Conservation (phyloP, 306 rosid genomes). For the Arachis stenosperma region DNA sequence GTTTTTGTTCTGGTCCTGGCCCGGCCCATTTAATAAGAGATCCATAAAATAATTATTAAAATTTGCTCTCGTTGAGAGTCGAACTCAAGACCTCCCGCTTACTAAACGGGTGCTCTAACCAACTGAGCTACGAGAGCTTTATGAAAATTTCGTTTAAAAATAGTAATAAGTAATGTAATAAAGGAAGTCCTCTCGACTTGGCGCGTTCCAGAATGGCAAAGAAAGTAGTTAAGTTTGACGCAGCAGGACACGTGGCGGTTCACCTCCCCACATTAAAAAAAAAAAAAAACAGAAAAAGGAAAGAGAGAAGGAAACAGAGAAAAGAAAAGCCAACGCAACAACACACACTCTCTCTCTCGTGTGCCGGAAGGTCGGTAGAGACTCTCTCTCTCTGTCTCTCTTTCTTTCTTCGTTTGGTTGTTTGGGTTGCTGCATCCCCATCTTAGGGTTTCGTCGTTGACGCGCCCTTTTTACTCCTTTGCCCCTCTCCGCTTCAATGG, state of each 20-base stretch:
- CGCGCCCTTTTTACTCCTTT: neutral
- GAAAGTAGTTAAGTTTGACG: constrained; percentile 3
- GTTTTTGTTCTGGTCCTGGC: no score
- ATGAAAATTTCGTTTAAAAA: neutral
- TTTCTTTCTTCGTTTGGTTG: neutral
- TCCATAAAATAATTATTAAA: no score
- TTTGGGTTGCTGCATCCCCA: neutral
- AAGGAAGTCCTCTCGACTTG: no score
- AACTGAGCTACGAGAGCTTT: constrained; percentile 62
- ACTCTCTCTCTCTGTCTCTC: constrained; percentile 29
- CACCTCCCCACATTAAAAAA: neutral
- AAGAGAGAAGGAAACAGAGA: neutral
- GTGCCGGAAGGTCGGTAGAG: constrained; percentile 39
- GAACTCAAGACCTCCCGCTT: constrained; percentile 77
- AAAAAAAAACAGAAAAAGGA: neutral
- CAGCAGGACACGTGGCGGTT: neutral
- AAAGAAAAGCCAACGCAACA: neutral
- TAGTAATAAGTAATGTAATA: no score
- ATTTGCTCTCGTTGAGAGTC: constrained; percentile 60
- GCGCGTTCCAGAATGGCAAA: neutral
- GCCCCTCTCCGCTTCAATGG: constrained; percentile 42
- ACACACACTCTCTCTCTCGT: neutral
- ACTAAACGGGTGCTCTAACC: constrained; percentile 68
- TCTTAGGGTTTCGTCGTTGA: constrained; percentile 46
- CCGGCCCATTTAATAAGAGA: neutral